A percentile compares a stretch with the other conserved stretches of the same genome.
phyloP scores from a whole-genome alignment of 495 filamentous ascomycete genomes.

The Paragyromitra xinjiangensis region DNA sequence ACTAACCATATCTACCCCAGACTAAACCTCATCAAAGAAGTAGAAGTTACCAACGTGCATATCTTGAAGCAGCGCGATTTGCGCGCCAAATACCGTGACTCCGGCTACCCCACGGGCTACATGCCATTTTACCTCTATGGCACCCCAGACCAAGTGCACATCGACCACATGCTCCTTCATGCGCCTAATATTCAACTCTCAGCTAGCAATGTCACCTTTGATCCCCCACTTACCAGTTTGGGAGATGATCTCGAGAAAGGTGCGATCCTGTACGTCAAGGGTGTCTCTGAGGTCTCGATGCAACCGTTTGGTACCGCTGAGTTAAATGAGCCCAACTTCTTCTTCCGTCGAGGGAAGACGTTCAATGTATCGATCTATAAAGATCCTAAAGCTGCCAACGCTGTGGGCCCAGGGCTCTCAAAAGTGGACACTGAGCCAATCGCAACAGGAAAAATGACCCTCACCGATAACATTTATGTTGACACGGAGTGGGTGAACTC shows the following conservation, averaged over 20 bases:
- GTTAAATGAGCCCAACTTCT: constrained; percentile 52
- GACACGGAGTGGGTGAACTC: background rate
- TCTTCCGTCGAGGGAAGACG: constrained; percentile 57
- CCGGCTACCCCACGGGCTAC: constrained; percentile 55
- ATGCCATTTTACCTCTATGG: constrained; percentile 65
- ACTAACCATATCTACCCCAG: background rate
- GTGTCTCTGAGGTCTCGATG: constrained; percentile 57
- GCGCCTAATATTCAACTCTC: constrained; percentile 58
- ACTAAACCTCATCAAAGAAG: background rate
- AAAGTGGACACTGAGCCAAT: background rate
- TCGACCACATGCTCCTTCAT: constrained; percentile 60
- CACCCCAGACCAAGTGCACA: constrained; percentile 52
- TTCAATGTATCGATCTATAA: constrained; percentile 58
- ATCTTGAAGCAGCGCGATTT: constrained; percentile 57
- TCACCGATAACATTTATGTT: background rate
- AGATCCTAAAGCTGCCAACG: constrained; percentile 31
- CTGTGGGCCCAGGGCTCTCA: constrained; percentile 3
- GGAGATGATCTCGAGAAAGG: constrained; percentile 37
- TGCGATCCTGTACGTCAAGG: constrained; percentile 51
- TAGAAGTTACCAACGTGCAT: constrained; percentile 45
- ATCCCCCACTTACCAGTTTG: constrained; percentile 12
- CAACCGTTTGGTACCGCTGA: constrained; percentile 55
- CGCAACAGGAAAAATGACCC: background rate
- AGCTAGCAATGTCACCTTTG: constrained; percentile 51
- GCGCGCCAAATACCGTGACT: constrained; percentile 57